Conservation (phyloP, 345 rosid genomes). For the Eucalyptus regnans region DNA sequence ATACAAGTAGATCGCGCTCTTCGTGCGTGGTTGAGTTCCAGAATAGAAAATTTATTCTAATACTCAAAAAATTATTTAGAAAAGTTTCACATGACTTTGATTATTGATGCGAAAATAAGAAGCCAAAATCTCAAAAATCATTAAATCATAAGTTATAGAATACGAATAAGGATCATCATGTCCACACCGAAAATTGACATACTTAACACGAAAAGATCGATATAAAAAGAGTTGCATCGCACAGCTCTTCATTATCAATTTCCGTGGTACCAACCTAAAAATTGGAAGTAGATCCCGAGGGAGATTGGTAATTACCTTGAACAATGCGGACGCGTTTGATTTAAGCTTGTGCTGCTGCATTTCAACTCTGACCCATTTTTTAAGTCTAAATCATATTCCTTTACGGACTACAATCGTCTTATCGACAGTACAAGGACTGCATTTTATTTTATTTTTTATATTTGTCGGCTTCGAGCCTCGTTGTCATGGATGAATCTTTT, state of each 20-base stretch:
- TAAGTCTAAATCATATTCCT: background rate
- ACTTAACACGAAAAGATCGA: background rate
- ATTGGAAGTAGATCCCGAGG: background rate
- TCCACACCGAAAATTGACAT: background rate
- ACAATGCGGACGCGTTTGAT: background rate
- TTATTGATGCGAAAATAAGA: background rate
- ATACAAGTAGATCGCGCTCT: background rate
- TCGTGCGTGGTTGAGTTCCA: background rate
- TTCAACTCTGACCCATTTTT: background rate
- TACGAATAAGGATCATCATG: background rate
- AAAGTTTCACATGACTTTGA: background rate
- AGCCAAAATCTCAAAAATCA: background rate
- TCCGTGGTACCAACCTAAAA: background rate
- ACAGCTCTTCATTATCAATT: background rate
- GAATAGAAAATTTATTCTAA: background rate
- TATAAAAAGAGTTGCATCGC: background rate
- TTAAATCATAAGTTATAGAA: background rate
- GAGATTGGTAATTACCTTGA: background rate
- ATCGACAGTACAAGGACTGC: background rate
- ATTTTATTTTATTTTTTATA: background rate
- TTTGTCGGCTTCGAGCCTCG: background rate
- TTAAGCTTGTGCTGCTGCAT: background rate
- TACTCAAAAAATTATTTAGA: background rate
- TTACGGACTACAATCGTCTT: background rate
- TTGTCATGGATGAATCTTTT: background rate